These are phyloP conservation scores for Pseudogymnoascus sp. DNA, from an alignment of 2,329 filamentous ascomycete genomes.

Conservation along the genomic window DNA sequence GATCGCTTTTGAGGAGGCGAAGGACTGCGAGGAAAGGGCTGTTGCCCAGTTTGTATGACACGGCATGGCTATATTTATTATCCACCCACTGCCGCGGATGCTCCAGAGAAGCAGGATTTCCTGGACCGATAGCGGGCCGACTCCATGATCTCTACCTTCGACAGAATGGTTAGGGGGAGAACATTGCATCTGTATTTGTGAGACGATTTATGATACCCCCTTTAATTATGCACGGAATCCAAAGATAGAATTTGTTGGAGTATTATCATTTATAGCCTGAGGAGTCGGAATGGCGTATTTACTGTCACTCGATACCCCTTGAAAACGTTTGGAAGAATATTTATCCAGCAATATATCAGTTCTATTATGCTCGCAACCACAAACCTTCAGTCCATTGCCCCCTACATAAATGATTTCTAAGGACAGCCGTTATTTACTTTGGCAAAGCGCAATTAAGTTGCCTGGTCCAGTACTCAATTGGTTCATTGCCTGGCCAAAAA, in stretches of 20 bases:
- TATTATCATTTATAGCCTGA: not conserved
- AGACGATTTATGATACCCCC: not conserved
- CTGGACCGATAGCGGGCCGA: not conserved
- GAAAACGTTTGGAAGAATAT: not conserved
- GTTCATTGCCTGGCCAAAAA: conserved; percentile 18
- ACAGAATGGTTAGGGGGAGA: not conserved
- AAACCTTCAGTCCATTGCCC: not conserved
- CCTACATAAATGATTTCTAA: no score
- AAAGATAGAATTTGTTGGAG: not conserved
- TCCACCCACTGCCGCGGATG: not conserved
- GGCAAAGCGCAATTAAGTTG: not conserved
- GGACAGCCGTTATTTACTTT: not conserved
- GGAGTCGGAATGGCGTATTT: not conserved
- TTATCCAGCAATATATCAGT: conserved; percentile 1
- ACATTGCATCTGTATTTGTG: not conserved
- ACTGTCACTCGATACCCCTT: conserved; percentile 2
- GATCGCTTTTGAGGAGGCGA: not conserved
- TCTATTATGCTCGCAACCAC: not conserved
- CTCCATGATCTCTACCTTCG: not conserved
- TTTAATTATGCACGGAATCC: not conserved
- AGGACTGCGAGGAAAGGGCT: not conserved
- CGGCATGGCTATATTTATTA: not conserved
- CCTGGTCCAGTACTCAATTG: not conserved
- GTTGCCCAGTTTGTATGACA: not conserved
- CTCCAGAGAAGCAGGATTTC: not conserved